These are phyloP conservation scores for Rubus parviflorus DNA, from an alignment of 306 rosid species.

Conservation along the genomic window DNA sequence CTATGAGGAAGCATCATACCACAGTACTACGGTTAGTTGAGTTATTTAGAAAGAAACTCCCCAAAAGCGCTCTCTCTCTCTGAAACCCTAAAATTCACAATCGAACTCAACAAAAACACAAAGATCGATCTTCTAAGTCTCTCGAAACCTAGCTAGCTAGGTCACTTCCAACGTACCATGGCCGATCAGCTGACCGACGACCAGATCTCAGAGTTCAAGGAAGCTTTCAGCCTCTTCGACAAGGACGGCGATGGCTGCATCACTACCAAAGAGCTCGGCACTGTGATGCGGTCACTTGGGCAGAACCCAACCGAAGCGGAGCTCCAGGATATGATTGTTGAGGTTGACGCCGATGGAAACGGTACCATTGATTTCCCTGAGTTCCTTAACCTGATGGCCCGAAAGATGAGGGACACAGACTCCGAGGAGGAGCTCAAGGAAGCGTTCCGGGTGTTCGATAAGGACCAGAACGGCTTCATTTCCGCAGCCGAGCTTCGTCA, in stretches of 20 bases:
- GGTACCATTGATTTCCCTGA: not conserved
- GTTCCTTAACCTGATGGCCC: not conserved
- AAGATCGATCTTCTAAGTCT: not conserved
- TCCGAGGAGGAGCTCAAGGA: constrained; percentile 64
- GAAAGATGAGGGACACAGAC: constrained; percentile 47
- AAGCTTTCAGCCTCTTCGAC: not conserved
- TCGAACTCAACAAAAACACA: not conserved
- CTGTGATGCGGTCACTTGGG: not conserved
- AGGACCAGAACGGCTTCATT: constrained; percentile 68
- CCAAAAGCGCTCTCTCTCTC: not conserved
- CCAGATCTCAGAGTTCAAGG: not conserved
- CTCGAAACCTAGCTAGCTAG: not conserved
- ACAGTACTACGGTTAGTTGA: too few relatives aligned
- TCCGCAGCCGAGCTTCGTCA: constrained; percentile 69
- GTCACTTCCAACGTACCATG: not conserved
- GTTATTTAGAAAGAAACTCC: too few relatives aligned
- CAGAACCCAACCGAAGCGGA: not conserved
- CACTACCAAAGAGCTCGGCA: not conserved
- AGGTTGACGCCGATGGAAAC: not conserved
- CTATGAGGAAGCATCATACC: too few relatives aligned
- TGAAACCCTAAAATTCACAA: not conserved
- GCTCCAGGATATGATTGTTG: not conserved
- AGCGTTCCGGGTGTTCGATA: constrained; percentile 62
- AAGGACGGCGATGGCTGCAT: constrained; percentile 8
- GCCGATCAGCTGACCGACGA: not conserved